These are phyloP conservation scores for Verticillium albo-atrum DNA, from an alignment of 2,329 filamentous ascomycete genomes.

Conservation along the genomic window DNA sequence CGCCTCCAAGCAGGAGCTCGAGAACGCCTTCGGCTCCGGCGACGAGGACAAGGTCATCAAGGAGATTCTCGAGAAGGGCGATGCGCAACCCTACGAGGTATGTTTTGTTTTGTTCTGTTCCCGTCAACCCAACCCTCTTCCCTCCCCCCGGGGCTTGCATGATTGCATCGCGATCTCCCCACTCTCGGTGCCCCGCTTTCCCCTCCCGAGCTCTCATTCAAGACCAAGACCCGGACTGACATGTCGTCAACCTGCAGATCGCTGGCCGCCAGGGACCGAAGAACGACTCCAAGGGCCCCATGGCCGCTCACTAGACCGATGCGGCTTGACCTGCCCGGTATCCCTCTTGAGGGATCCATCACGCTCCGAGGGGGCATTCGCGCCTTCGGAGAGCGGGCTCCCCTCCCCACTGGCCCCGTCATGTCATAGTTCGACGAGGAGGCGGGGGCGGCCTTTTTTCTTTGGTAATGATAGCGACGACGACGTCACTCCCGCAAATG, in stretches of 20 bases:
- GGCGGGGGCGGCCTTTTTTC: not conserved
- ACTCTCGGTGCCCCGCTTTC: not conserved
- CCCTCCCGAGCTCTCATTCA: not conserved
- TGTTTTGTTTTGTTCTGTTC: conserved; percentile 12
- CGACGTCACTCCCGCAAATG: not conserved
- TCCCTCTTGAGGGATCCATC: not conserved
- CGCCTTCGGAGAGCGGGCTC: not conserved
- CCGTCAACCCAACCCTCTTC: conserved; percentile 8
- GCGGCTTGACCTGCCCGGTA: not conserved
- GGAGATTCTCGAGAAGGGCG: conserved; percentile 75
- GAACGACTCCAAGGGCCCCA: conserved; percentile 46
- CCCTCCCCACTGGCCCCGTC: not conserved
- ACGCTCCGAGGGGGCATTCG: not conserved
- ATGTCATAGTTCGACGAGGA: not conserved
- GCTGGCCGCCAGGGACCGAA: conserved; percentile 46
- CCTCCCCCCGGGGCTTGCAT: too few relatives aligned
- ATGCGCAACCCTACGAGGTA: conserved; percentile 57
- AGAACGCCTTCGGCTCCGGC: conserved; percentile 82
- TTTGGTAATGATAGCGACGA: not conserved
- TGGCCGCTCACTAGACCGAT: conserved; percentile 32
- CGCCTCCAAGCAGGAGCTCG: conserved; percentile 69
- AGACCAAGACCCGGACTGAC: not conserved
- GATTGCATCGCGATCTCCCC: not conserved
- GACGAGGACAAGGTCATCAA: conserved; percentile 77
- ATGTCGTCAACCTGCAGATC: conserved; percentile 31